Evolutionary conservation across 2,329 filamentous ascomycete genomes (phyloP).

Genomic region (Beauveria caledonica): DNA sequence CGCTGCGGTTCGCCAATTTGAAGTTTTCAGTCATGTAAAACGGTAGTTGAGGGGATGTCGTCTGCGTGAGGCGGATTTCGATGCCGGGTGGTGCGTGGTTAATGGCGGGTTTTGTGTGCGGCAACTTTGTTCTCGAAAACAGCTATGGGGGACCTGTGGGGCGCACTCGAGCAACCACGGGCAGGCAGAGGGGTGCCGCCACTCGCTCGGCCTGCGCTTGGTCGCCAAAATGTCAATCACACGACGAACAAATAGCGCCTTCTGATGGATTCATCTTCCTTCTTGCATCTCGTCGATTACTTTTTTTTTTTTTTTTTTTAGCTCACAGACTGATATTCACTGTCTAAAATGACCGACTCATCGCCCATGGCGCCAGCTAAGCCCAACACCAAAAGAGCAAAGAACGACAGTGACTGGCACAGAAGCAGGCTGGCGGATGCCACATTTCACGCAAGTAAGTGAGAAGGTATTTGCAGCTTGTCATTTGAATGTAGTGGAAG

Average conservation of each 20-base stretch:
- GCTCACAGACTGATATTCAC: background rate
- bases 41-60: background rate
- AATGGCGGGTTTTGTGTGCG: background rate
- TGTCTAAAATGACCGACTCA: background rate
- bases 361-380: slow-evolving; percentile 16
- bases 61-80: background rate
- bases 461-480: no score
- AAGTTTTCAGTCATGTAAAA: background rate
- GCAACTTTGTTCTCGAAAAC: background rate
- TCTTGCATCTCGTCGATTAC: background rate
- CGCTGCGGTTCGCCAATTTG: background rate
- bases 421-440: slow-evolving; percentile 34
- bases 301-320: no score
- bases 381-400: slow-evolving; percentile 28
- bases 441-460: slow-evolving; percentile 39
- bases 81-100: background rate
- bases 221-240: background rate
- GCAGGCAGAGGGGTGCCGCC: background rate
- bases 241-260: background rate
- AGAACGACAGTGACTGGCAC: slow-evolving; percentile 34
- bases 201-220: background rate
- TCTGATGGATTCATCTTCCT: background rate
- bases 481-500: background rate
- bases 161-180: background rate
- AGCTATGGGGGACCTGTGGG: background rate